A percentile compares a stretch with the other conserved stretches of the same genome.
Evolutionary conservation across 148 eudicot species (phyloP).

Genomic region (Rhododendron kiyosumense): DNA sequence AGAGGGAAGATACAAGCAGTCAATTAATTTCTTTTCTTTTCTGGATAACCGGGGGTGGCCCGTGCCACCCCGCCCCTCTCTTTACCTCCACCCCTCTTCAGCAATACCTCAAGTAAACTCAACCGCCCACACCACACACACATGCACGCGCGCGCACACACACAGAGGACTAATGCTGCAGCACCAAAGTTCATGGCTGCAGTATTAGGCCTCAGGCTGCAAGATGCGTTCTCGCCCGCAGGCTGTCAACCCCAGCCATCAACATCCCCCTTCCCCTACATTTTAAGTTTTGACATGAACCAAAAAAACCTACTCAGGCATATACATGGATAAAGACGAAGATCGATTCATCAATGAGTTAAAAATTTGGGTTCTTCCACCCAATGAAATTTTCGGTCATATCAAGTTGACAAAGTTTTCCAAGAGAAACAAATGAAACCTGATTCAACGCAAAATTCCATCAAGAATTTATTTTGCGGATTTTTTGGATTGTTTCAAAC

Average conservation of each 20-base stretch:
- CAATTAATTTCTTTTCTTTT: no score
- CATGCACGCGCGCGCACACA: not conserved
- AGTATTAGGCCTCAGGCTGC: not conserved
- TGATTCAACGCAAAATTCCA: no score
- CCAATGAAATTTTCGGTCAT: no score
- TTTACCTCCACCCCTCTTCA: not conserved
- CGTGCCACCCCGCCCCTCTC: not conserved
- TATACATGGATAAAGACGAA: not conserved
- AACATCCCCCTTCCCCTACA: not conserved
- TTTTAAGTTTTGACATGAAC: not conserved
- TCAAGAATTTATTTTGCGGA: no score
- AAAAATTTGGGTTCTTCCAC: no score
- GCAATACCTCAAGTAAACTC: not conserved
- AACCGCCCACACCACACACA: not conserved
- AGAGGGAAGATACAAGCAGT: not conserved
- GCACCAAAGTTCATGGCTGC: not conserved
- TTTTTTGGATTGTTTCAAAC: no score
- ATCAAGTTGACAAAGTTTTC: no score
- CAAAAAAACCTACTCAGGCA: not conserved
- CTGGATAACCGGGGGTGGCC: not conserved
- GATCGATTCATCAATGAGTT: no score
- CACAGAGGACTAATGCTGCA: not conserved
- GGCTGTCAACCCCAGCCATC: not conserved
- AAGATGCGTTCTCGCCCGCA: not conserved
- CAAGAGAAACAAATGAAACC: no score